Evolutionary conservation across 2,329 filamentous ascomycete genomes (phyloP).

Genomic region (Phaeosphaeriaceae sp.): DNA sequence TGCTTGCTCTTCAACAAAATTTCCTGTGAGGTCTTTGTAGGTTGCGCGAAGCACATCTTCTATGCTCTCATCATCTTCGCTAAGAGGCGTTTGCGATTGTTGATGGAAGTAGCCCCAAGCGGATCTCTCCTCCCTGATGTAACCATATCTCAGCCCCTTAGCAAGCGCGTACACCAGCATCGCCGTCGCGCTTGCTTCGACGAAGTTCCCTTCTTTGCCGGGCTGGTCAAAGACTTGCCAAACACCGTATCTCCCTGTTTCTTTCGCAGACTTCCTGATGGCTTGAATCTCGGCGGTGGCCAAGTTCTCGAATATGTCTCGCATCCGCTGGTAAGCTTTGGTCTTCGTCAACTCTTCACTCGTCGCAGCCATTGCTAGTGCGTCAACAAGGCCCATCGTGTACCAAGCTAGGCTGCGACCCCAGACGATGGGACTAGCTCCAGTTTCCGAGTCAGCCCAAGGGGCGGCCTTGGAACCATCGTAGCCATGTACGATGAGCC

Average conservation of each 20-base stretch:
- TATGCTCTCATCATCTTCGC: background rate
- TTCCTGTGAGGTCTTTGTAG: slow-evolving; percentile 40
- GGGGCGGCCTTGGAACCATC: slow-evolving; percentile 56
- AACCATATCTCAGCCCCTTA: slow-evolving; percentile 53
- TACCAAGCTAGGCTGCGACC: slow-evolving; percentile 63
- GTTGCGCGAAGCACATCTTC: too few species aligned
- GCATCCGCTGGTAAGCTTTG: too few species aligned
- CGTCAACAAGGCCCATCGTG: slow-evolving; percentile 58
- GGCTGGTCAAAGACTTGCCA: slow-evolving; percentile 63
- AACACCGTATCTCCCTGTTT: slow-evolving; percentile 59
- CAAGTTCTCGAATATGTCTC: slow-evolving; percentile 7
- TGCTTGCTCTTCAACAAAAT: slow-evolving; percentile 24
- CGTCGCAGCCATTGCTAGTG: slow-evolving; percentile 49
- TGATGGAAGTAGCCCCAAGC: too few species aligned
- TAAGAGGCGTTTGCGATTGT: too few species aligned
- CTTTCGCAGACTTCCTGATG: slow-evolving; percentile 17
- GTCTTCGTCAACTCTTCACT: background rate
- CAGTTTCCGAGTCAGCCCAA: slow-evolving; percentile 60
- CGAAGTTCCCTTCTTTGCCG: slow-evolving; percentile 60
- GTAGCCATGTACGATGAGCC: slow-evolving; percentile 62
- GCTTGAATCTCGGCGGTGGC: slow-evolving; percentile 47
- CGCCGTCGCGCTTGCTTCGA: slow-evolving; percentile 64
- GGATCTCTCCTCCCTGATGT: slow-evolving; percentile 26
- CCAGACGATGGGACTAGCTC: slow-evolving; percentile 62
- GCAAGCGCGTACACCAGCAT: slow-evolving; percentile 64